phyloP scores from a whole-genome alignment of 768 basidiomycete genomes.

The Pleurotus pulmonarius region DNA sequence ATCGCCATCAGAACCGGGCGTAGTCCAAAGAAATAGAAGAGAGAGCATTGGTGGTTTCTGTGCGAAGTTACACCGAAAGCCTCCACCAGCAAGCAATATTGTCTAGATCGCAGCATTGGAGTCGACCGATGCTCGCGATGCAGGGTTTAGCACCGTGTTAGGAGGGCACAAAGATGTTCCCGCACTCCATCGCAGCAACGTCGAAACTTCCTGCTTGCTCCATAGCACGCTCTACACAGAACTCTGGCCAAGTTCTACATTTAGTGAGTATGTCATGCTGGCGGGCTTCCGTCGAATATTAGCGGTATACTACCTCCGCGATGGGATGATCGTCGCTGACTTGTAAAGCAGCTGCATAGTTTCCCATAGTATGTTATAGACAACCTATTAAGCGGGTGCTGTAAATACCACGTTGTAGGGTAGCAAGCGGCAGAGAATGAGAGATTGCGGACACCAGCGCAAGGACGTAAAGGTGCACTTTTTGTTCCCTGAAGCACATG shows the following conservation, averaged over 20 bases:
- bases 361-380: not conserved
- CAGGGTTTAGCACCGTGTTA: not conserved
- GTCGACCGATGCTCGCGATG: not conserved
- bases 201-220: too few species aligned
- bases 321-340: constrained; percentile 1
- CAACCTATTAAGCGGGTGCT: not conserved
- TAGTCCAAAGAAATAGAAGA: not conserved
- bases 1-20: not conserved
- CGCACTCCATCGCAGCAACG: not conserved
- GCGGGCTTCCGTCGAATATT: not conserved
- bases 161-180: not conserved
- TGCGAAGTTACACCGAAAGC: constrained; percentile 6
- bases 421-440: not conserved
- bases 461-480: too few species aligned
- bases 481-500: constrained; percentile 2
- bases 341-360: not conserved
- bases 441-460: not conserved
- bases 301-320: not conserved
- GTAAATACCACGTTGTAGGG: constrained; percentile 1
- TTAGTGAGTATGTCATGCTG: not conserved
- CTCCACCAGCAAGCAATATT: not conserved
- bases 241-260: too few species aligned
- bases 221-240: too few species aligned
- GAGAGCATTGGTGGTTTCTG: not conserved
- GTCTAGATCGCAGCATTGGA: not conserved